phyloP scores from a whole-genome alignment of 2,329 filamentous ascomycete species.

The Chalaropsis thielavioides region DNA sequence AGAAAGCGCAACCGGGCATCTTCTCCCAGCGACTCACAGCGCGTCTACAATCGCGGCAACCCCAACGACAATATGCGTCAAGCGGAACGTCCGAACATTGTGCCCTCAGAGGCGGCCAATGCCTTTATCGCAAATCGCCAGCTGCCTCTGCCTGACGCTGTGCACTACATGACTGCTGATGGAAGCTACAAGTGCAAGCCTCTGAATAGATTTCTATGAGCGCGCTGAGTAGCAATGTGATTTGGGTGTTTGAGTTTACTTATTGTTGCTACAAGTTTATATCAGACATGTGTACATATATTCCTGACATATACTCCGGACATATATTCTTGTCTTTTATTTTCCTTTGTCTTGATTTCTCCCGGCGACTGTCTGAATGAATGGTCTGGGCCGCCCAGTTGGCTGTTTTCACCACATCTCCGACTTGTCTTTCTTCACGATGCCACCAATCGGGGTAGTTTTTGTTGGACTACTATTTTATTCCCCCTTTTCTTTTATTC shows the following conservation, averaged over 20 bases:
- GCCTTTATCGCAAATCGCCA: background rate
- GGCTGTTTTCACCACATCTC: background rate
- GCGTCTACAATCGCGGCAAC: conserved; percentile 4
- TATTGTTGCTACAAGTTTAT: background rate
- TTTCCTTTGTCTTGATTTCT: background rate
- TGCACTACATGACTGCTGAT: conserved; percentile 5
- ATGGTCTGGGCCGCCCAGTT: background rate
- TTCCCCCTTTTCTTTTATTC: background rate
- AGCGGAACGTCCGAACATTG: background rate
- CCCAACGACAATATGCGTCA: background rate
- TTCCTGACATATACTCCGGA: background rate
- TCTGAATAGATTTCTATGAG: conserved; percentile 4
- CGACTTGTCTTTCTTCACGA: background rate
- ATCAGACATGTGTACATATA: conserved; percentile 1
- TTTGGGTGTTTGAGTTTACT: background rate
- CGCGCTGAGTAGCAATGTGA: background rate
- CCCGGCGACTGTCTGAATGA: background rate
- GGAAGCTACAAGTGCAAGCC: conserved; percentile 5
- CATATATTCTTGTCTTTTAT: conserved; percentile 2
- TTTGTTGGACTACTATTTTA: background rate
- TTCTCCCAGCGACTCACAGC: conserved; percentile 5
- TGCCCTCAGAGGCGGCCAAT: background rate
- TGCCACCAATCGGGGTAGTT: background rate
- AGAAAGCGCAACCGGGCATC: conserved; percentile 6
- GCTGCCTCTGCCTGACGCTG: background rate